Evolutionary conservation across 2,329 filamentous ascomycete species (phyloP).

Genomic region (Ophiocordyceps camponoti-rufipedis): DNA sequence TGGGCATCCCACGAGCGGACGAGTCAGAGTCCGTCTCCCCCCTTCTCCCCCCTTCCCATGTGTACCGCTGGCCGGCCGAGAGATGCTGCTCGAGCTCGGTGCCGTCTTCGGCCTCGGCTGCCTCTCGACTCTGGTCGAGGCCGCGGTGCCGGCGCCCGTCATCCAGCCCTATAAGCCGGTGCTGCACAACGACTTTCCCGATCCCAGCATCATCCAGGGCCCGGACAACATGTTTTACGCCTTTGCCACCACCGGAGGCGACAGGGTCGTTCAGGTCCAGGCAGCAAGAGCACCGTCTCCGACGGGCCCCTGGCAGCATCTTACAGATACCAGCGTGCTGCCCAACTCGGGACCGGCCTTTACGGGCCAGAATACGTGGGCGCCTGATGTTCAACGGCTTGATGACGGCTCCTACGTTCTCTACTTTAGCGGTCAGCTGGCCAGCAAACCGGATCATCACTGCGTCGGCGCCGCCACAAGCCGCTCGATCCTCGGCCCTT

Average conservation of each 20-base stretch:
- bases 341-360: not conserved
- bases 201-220: slow-evolving; percentile 1
- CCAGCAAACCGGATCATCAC: not conserved
- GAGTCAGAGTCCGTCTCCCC: not conserved
- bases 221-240: not conserved
- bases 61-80: not conserved
- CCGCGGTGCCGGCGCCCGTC: not conserved
- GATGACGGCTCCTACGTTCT: not conserved
- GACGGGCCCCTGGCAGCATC: not conserved
- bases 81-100: not conserved
- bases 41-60: not conserved
- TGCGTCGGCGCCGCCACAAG: slow-evolving; percentile 1
- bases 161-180: not conserved
- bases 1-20: no score
- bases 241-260: not conserved
- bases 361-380: not conserved
- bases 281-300: not conserved
- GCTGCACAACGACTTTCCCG: not conserved
- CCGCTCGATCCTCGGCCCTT: not conserved
- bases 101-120: not conserved
- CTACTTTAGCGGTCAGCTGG: slow-evolving; percentile 1
- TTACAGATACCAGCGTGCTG: not conserved
- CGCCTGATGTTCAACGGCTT: not conserved
- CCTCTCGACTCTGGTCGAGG: not conserved
- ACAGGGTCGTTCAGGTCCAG: not conserved